Base-by-base conservation (phyloP, 306 rosid species). In the Trifolium dubium region DNA sequence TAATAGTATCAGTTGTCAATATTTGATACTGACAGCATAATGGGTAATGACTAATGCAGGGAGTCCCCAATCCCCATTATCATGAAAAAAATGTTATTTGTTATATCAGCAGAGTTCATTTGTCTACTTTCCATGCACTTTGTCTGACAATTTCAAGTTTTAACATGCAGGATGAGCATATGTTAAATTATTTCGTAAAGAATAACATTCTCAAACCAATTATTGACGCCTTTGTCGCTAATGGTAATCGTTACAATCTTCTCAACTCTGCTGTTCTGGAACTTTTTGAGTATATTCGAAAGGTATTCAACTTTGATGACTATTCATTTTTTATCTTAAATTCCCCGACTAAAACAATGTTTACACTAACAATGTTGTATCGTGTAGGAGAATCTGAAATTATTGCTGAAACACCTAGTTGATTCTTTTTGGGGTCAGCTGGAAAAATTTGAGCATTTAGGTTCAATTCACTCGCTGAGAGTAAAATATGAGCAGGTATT, bases 171-270 rank as follows among this genome's bases (percentile, higher is more conserved):
- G 97, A 93, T 82, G 98, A 91, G 70, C 97, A 93, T 84, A 81
- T 93, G 85, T 54, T 85, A 34, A 88, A 54, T 75, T 88, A 93
- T 86, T 84, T 93, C 74, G 84, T 86, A 46, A 88, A 80, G 85
- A 88, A 89, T 71, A 88, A 93, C 67, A 89, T 91, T 80, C 93
- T 93, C 73, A 89, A 86, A 84, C 96, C 97, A 80, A 80, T 93
- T 83, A 76, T 91, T 23, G 92, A 86, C 67, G 92, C 85, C 65
- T 93, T 93, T 75, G 85, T 89, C 84, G 73, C 86, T 69, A 93
- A 93, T 83, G 98, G 98, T 54, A 85, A 84, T 83, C 98, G 98
- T 54, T 93, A 93, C 82, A 93, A 93, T 85, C 89, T 93, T 81
- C 97, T 93, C 69, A 83, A 93, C 78, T 93, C 98, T 17, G 91